Conservation (phyloP, 345 rosid genomes). For the Hirschfeldia incana region DNA sequence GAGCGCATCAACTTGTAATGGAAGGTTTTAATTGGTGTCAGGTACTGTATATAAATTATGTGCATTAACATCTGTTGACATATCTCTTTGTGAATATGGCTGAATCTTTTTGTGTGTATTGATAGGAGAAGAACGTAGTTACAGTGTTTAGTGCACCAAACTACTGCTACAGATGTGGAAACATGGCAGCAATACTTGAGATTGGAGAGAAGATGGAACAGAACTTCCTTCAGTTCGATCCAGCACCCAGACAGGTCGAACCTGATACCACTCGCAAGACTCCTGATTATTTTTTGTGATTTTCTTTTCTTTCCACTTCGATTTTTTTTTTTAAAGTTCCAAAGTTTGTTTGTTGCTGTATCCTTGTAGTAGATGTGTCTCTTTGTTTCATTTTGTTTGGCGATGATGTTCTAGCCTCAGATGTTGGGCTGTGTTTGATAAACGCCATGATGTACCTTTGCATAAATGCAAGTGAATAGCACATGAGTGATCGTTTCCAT, state of each 20-base stretch:
- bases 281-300: constrained; percentile 47
- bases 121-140: constrained; percentile 42
- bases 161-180: constrained; percentile 46
- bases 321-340: background rate
- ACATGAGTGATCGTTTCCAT: background rate
- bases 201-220: constrained; percentile 44
- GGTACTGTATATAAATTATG: constrained; percentile 12
- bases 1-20: constrained; percentile 47
- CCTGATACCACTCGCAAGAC: constrained; percentile 43
- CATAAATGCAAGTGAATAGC: background rate
- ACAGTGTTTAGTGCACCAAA: constrained; percentile 47
- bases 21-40: constrained; percentile 45
- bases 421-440: background rate
- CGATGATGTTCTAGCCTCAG: background rate
- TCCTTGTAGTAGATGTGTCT: constrained; percentile 40
- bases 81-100: background rate
- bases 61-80: background rate
- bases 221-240: constrained; percentile 44
- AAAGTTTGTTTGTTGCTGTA: constrained; percentile 35
- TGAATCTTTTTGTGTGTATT: constrained; percentile 17
- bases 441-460: background rate
- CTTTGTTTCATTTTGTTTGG: constrained; percentile 1
- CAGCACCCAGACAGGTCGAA: constrained; percentile 45
- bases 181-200: constrained; percentile 46
- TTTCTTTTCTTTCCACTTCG: constrained; percentile 23